Conservation (phyloP, 2,329 filamentous ascomycete genomes). For the Dothideomycetidae sp. region DNA sequence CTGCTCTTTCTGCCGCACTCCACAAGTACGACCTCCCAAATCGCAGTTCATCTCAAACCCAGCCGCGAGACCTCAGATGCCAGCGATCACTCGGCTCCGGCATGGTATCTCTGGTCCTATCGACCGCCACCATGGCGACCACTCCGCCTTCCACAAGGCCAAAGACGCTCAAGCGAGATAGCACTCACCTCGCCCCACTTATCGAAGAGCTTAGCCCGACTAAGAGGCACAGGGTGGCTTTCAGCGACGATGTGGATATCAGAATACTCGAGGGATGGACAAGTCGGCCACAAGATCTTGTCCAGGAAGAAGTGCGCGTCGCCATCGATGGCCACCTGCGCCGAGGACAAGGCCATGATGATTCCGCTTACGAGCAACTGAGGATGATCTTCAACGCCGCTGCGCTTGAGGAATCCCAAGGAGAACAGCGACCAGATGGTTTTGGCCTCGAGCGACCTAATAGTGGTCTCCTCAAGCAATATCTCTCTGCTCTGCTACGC, state of each 20-base stretch:
- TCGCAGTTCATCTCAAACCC: no score
- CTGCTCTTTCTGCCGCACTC: no score
- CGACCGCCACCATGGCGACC: conserved; percentile 20
- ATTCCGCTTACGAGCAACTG: conserved; percentile 42
- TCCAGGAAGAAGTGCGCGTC: conserved; percentile 47
- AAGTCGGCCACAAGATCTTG: conserved; percentile 42
- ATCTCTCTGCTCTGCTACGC: conserved; percentile 44
- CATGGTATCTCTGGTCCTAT: conserved; percentile 23
- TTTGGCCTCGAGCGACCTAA: conserved; percentile 32
- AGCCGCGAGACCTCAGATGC: no score
- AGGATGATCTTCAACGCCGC: conserved; percentile 38
- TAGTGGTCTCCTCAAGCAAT: conserved; percentile 39
- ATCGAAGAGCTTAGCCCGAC: conserved; percentile 23
- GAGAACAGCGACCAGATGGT: conserved; percentile 16
- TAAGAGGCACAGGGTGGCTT: conserved; percentile 35
- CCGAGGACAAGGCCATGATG: conserved; percentile 34
- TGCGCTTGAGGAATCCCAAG: conserved; percentile 25
- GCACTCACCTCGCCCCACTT: conserved; percentile 23
- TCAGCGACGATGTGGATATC: conserved; percentile 34
- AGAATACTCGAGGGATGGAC: conserved; percentile 30
- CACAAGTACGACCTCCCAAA: no score
- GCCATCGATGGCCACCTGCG: conserved; percentile 26
- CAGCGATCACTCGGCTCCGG: no score
- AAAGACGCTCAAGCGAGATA: conserved; percentile 24
- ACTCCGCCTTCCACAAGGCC: conserved; percentile 20